A percentile compares a stretch with the other conserved stretches of the same genome.
phyloP scores from a whole-genome alignment of 139 green algal genomes.

The Picochlorum sp. region DNA sequence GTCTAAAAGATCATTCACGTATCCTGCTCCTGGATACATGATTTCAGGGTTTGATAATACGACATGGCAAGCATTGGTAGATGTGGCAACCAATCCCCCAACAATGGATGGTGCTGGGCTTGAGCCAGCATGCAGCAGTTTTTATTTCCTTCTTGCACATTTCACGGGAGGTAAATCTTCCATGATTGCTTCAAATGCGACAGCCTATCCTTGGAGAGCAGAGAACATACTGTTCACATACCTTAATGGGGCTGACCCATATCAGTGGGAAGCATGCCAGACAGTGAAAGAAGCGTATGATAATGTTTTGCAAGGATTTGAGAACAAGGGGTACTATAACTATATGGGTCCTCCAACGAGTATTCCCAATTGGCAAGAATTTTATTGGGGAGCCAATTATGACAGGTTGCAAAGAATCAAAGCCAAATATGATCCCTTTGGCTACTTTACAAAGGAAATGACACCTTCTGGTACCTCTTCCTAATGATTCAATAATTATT shows the following conservation, averaged over 20 bases:
- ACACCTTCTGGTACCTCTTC: too few relatives aligned
- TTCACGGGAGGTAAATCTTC: neutral
- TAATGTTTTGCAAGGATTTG: neutral
- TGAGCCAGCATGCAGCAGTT: too few relatives aligned
- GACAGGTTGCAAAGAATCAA: neutral
- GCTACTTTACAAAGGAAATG: neutral
- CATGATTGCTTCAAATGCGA: neutral
- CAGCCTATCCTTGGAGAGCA: neutral
- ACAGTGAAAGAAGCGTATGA: neutral
- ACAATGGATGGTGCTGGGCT: too few relatives aligned
- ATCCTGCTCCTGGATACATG: too few relatives aligned
- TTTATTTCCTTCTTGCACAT: too few relatives aligned
- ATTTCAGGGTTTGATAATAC: too few relatives aligned
- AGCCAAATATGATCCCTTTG: neutral
- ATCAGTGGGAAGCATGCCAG: neutral
- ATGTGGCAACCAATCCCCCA: too few relatives aligned
- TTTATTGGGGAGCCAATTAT: neutral
- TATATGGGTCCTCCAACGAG: neutral
- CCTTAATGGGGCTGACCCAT: neutral
- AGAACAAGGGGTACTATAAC: neutral
- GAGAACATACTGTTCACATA: neutral
- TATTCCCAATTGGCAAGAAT: neutral
- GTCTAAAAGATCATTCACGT: too few relatives aligned
- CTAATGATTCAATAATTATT: too few relatives aligned
- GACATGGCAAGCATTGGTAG: too few relatives aligned